Percentiles rank a stretch among this genome's conserved stretches.
phyloP scores from a whole-genome alignment of 345 rosid species.

The Lenwebbia sp. region DNA sequence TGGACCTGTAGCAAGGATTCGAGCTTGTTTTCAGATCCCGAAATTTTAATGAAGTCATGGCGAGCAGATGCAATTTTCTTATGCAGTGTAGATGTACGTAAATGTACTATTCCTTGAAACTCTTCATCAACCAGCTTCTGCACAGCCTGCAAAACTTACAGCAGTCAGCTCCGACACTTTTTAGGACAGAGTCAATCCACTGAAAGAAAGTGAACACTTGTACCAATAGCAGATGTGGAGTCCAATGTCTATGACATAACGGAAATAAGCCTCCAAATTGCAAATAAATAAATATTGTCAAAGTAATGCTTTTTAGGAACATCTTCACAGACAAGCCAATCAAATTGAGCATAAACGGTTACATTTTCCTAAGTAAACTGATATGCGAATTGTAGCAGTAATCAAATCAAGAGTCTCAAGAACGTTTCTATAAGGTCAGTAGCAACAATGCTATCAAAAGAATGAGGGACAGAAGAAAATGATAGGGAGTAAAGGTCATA shows the following conservation, averaged over 20 bases:
- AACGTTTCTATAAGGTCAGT: neutral
- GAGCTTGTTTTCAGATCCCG: slow-evolving; percentile 88
- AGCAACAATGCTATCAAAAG: neutral
- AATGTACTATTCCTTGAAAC: slow-evolving; percentile 81
- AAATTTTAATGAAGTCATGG: slow-evolving; percentile 81
- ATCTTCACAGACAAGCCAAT: neutral
- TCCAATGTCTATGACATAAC: neutral
- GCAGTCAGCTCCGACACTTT: neutral
- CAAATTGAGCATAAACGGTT: neutral
- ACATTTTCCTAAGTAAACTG: neutral
- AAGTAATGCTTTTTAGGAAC: neutral
- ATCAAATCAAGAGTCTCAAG: neutral
- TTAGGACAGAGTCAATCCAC: neutral
- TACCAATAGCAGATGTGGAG: neutral
- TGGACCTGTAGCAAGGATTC: slow-evolving; percentile 82
- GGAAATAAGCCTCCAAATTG: neutral
- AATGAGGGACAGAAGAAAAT: neutral
- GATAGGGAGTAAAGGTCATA: neutral
- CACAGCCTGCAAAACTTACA: slow-evolving; percentile 58
- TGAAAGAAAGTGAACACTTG: neutral
- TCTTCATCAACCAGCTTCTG: slow-evolving; percentile 84
- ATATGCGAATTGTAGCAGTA: neutral
- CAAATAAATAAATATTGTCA: neutral
- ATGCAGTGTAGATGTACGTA: slow-evolving; percentile 85
- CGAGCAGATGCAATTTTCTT: slow-evolving; percentile 87